phyloP scores from a whole-genome alignment of 2,329 filamentous ascomycete species.

The Trichothecium sympodiale region DNA sequence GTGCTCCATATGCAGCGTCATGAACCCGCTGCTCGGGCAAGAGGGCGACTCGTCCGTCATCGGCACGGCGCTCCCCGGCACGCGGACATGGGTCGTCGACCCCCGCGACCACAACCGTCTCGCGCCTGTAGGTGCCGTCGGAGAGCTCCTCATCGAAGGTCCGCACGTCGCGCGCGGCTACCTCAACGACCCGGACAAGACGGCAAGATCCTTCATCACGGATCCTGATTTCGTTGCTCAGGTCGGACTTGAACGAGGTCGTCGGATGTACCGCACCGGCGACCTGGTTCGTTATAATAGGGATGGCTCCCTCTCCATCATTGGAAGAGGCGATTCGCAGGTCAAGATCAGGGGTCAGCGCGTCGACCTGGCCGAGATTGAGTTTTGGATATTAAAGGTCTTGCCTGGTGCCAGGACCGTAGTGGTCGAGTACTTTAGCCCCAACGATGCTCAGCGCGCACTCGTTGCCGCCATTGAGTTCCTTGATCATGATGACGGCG shows the following conservation, averaged over 20 bases:
- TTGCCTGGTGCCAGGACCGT: slow-evolving; percentile 17
- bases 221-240: slow-evolving; percentile 22
- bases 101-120: slow-evolving; percentile 8
- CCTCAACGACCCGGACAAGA: slow-evolving; percentile 10
- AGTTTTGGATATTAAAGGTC: slow-evolving; percentile 25
- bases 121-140: slow-evolving; percentile 9
- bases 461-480: slow-evolving; percentile 31
- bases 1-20: slow-evolving; percentile 15
- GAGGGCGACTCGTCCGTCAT: not conserved
- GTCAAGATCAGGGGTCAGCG: slow-evolving; percentile 24
- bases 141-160: slow-evolving; percentile 16
- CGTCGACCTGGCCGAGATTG: slow-evolving; percentile 10
- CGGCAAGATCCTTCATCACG: slow-evolving; percentile 23
- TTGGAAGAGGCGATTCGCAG: slow-evolving; percentile 35
- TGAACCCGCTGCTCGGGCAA: not conserved
- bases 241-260: not conserved
- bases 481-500: slow-evolving; percentile 10
- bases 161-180: slow-evolving; percentile 14
- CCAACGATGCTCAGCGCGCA: slow-evolving; percentile 28
- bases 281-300: slow-evolving; percentile 8
- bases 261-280: slow-evolving; percentile 8
- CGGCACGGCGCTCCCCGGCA: not conserved
- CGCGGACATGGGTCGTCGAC: slow-evolving; percentile 11
- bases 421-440: slow-evolving; percentile 36
- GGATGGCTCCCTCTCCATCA: slow-evolving; percentile 8